Conservation (phyloP, 2,329 filamentous ascomycete genomes). For the Ceratocystis harringtonii region DNA sequence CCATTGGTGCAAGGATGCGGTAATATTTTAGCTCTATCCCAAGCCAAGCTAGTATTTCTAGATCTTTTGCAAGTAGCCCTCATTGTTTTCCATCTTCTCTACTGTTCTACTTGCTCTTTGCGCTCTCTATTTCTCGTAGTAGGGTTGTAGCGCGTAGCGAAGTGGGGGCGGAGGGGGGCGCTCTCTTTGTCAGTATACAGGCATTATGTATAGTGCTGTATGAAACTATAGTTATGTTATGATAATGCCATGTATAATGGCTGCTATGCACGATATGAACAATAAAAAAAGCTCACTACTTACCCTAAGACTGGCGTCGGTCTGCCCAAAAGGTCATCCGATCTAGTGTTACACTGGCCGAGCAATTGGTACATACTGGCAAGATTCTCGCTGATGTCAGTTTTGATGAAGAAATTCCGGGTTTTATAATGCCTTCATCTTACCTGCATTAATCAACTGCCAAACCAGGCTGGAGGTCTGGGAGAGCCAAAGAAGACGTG, state of each 20-base stretch:
- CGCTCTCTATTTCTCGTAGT: background rate
- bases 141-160: background rate
- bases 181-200: background rate
- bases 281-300: background rate
- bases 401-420: background rate
- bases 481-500: background rate
- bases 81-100: background rate
- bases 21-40: background rate
- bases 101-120: background rate
- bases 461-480: background rate
- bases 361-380: background rate
- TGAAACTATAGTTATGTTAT: background rate
- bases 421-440: background rate
- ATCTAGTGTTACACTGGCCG: background rate
- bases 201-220: background rate
- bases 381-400: background rate
- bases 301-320: background rate
- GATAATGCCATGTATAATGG: background rate
- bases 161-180: background rate
- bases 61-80: background rate
- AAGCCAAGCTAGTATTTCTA: background rate
- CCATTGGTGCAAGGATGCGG: slow-evolving; percentile 2
- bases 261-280: background rate
- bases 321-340: background rate
- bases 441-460: background rate